Percentiles rank a stretch among this genome's conserved stretches.
Conservation (phyloP, 2,329 filamentous ascomycete species). For the Colletotrichum sp. region DNA sequence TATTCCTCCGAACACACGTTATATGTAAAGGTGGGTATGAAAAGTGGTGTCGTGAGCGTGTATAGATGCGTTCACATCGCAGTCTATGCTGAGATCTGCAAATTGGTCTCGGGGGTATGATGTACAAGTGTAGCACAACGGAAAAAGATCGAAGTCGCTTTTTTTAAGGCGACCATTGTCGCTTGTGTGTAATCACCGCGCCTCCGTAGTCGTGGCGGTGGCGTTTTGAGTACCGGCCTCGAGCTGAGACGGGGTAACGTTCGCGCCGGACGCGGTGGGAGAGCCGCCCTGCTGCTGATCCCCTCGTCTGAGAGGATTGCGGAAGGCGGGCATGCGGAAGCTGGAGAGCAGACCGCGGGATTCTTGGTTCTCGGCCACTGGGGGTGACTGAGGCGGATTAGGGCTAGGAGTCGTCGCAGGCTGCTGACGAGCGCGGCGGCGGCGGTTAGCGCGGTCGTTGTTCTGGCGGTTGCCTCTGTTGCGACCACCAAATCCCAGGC, state of each 20-base stretch:
- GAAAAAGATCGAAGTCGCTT: conserved; percentile 6
- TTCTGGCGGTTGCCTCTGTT: conserved; percentile 9
- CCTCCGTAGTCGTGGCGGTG: conserved; percentile 3
- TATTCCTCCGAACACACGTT: background rate
- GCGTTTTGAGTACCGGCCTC: conserved; percentile 44
- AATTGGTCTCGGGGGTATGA: conserved; percentile 14
- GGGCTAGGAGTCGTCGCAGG: background rate
- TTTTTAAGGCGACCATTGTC: background rate
- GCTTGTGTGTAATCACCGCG: background rate
- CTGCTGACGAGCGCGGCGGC: conserved; percentile 9
- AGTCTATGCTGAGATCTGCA: conserved; percentile 18
- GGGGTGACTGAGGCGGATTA: background rate
- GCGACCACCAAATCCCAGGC: conserved; percentile 16
- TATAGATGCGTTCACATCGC: conserved; percentile 9
- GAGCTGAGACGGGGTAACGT: conserved; percentile 50
- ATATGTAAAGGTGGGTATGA: conserved; percentile 20
- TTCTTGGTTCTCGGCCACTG: conserved; percentile 6
- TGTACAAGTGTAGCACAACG: conserved; percentile 18
- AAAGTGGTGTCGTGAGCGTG: conserved; percentile 12
- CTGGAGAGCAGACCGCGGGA: conserved; percentile 17
- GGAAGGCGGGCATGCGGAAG: conserved; percentile 22
- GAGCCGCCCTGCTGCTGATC: conserved; percentile 19
- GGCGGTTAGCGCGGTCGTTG: conserved; percentile 9
- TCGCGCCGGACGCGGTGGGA: conserved; percentile 28
- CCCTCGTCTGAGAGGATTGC: conserved; percentile 23